Base-by-base conservation (phyloP, 352 stramenopile genomes). In the Phytophthora sp. region DNA sequence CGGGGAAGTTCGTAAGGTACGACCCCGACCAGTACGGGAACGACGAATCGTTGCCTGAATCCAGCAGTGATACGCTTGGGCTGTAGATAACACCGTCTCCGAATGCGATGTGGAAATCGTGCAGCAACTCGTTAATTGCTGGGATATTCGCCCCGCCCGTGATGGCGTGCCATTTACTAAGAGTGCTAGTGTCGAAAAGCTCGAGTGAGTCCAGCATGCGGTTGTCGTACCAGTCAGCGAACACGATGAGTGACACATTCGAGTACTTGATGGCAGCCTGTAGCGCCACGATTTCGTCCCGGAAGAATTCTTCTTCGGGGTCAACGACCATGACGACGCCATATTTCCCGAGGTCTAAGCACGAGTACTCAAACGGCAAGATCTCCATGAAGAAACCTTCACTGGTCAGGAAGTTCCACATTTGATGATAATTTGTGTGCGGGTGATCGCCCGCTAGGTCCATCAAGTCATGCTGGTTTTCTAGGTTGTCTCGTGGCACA, bases 371-470 rank as follows among this genome's bases (percentile, higher is more conserved):
- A 54, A 88, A 89, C 7, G 82, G 79, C 30, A 94, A 63, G 26
- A 97, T 87, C 38, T 97, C 90, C 7, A 96, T 52, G 49, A 73
- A 91, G 66, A 90, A 96, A 2, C 84, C 86, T 42, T 80, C 71
- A 7, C 66, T 69, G 3, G 80, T 60, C 7, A 97, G 54, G 16
- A 82, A 86, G 53, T 89, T 88, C 79, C 86, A 97, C 1, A 95
- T 57, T 50, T 91, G 81, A 24, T 90, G 79, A 59, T 93, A 97
- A 44, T 97, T 97, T 1, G 90, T 97, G 65, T 95, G 82, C 11
- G 73, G 76, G 26, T 96, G 84, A 58, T 96, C 90, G 29, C 89
- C 89, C 12, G 89, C 81, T 24, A 76, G 76, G 57, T 95, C 86
- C 27, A 96, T 79, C 24, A 86, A 66, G 50, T 93, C 77, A 42